Conservation (phyloP, 228 moss, liverwort and hornwort species). For the Sphagnum magellanicum region DNA sequence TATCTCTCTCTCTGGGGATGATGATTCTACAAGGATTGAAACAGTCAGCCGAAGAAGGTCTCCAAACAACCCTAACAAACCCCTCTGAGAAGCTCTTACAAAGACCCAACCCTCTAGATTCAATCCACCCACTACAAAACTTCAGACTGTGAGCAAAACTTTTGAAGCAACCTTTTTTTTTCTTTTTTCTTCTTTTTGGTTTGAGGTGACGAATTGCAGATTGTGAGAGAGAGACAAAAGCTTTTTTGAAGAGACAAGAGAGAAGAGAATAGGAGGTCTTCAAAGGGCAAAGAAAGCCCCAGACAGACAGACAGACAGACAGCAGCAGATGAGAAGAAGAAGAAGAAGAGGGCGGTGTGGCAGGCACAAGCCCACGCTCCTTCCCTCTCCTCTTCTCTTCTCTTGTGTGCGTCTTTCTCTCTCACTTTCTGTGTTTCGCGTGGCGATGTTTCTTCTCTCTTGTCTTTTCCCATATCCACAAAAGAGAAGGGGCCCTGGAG, state of each 20-base stretch:
- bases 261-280: neutral
- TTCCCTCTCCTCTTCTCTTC: neutral
- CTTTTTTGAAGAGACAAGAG: neutral
- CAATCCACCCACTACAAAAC: too few species aligned
- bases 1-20: neutral
- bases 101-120: neutral
- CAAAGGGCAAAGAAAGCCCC: neutral
- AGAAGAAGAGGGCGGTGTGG: neutral
- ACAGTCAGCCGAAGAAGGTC: neutral
- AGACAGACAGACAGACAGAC: neutral
- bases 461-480: too few species aligned
- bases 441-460: too few species aligned
- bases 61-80: neutral
- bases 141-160: too few species aligned
- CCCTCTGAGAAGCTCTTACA: neutral
- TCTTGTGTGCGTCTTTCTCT: too few species aligned
- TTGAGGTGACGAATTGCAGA: too few species aligned
- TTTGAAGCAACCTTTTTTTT: too few species aligned
- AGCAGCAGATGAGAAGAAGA: neutral
- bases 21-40: neutral
- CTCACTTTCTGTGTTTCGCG: too few species aligned
- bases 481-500: too few species aligned
- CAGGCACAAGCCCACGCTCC: neutral
- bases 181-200: too few species aligned
- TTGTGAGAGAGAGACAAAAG: neutral